phyloP scores from a whole-genome alignment of 2,329 filamentous ascomycete genomes.

The Talaromyces sp. region DNA sequence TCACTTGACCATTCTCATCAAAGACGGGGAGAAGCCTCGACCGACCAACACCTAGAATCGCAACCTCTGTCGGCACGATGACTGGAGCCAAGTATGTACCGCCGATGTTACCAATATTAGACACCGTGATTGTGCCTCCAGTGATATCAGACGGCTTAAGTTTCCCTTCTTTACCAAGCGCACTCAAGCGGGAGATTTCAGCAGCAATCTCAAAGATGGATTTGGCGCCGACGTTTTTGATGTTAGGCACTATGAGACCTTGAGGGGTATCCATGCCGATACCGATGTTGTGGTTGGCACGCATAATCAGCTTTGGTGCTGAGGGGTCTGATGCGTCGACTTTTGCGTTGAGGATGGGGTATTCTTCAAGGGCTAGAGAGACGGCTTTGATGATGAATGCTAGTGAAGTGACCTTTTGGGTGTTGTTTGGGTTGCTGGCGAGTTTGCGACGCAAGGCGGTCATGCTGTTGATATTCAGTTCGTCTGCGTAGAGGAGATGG shows the following conservation, averaged over 20 bases:
- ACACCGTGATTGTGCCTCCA: slow-evolving; percentile 90
- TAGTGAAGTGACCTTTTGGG: slow-evolving; percentile 78
- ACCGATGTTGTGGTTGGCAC: slow-evolving; percentile 88
- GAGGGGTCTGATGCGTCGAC: slow-evolving; percentile 62
- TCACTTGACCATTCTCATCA: slow-evolving; percentile 55
- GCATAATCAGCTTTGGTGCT: slow-evolving; percentile 70
- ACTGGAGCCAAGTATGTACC: slow-evolving; percentile 90
- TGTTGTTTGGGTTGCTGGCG: slow-evolving; percentile 57
- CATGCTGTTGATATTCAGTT: slow-evolving; percentile 77
- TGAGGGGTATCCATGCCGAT: slow-evolving; percentile 90
- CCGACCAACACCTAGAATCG: slow-evolving; percentile 84
- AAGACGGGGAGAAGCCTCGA: slow-evolving; percentile 81
- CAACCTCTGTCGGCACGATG: slow-evolving; percentile 85
- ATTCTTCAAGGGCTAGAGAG: slow-evolving; percentile 76
- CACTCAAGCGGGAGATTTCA: slow-evolving; percentile 72
- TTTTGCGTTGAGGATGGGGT: slow-evolving; percentile 83
- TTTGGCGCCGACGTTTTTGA: slow-evolving; percentile 75
- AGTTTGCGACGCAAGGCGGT: slow-evolving; percentile 70
- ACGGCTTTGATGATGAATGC: slow-evolving; percentile 96
- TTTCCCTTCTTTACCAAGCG: slow-evolving; percentile 70
- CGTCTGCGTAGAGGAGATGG: slow-evolving; percentile 93
- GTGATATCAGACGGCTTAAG: slow-evolving; percentile 72
- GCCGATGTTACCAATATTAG: slow-evolving; percentile 93
- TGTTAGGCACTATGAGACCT: slow-evolving; percentile 86
- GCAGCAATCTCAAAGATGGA: slow-evolving; percentile 75